Percentiles rank a stretch among this genome's conserved stretches.
Evolutionary conservation across 805 yeast species (phyloP).

Genomic region (Candida silvicultrix): DNA sequence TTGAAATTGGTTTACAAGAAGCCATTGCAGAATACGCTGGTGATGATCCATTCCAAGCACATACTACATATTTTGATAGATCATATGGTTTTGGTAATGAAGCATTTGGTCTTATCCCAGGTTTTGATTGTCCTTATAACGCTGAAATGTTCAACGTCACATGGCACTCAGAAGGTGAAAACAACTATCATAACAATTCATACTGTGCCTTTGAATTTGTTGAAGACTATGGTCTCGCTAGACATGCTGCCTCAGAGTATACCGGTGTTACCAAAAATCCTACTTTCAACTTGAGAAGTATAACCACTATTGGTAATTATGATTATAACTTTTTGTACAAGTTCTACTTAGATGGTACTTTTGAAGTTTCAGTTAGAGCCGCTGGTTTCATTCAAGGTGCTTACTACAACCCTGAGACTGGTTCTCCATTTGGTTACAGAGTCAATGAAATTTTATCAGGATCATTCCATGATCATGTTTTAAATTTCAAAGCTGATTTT

Average conservation of each 20-base stretch:
- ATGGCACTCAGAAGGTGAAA: slow-evolving; percentile 20
- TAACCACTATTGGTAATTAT: slow-evolving; percentile 21
- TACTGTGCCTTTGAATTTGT: slow-evolving; percentile 20
- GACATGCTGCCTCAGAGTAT: slow-evolving; percentile 16
- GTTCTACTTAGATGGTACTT: slow-evolving; percentile 21
- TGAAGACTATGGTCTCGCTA: slow-evolving; percentile 19
- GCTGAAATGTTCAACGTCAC: slow-evolving; percentile 23
- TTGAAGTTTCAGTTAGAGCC: slow-evolving; percentile 23
- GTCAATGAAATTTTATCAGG: slow-evolving; percentile 21
- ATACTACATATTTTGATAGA: slow-evolving; percentile 20
- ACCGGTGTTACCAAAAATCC: slow-evolving; percentile 19
- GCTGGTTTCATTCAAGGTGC: slow-evolving; percentile 26
- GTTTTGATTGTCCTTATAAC: slow-evolving; percentile 24
- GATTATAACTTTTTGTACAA: slow-evolving; percentile 21
- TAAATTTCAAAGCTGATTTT: slow-evolving; percentile 22
- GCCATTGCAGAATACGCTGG: slow-evolving; percentile 26
- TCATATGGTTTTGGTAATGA: slow-evolving; percentile 24
- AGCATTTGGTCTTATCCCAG: slow-evolving; percentile 24
- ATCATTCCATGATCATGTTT: slow-evolving; percentile 24
- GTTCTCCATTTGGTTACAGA: slow-evolving; percentile 17
- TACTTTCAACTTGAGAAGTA: slow-evolving; percentile 18
- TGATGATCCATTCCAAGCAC: slow-evolving; percentile 25
- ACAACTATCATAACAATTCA: slow-evolving; percentile 20
- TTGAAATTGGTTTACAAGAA: slow-evolving; percentile 23
- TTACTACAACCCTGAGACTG: slow-evolving; percentile 17